Evolutionary conservation across 2,329 filamentous ascomycete species (phyloP), one percentile per base, ranked within the genome.

Genomic region (Chalaropsis thielavioides): DNA sequence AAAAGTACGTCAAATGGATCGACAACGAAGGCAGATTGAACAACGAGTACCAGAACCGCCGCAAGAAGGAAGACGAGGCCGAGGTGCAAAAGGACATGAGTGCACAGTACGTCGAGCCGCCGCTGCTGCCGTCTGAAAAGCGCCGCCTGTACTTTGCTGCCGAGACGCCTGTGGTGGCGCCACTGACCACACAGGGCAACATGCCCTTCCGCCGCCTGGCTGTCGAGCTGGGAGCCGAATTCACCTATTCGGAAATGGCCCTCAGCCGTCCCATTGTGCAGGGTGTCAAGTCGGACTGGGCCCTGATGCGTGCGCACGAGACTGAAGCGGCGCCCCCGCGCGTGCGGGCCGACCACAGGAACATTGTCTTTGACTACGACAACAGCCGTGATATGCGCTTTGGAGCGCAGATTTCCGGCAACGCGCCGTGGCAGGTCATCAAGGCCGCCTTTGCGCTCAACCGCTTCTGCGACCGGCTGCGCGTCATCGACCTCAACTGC

Each of bases 171-270:
- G 84, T 92, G 11, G 79, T 99, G n/a, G 94, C 94, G 3, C 94
- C 94, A 43, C 80, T 99, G 61, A 99, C 94, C 0, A 99, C 94
- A 0, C 94, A 97, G 76, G 94, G 94, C 58, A 99, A 99, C 71
- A 80, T 97, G 60, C 94, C 94, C 0, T 99, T 96, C 78, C 87
- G 94, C 65, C 84, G 94, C 61, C 83, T 99, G 38, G 96, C 92
- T 72, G 86, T 90, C 13, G 88, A 92, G 64, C 81, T 97, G 27
- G 94, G 94, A 43, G 92, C 91, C 35, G 88, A 96, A 72, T 80
- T 95, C 61, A 99, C 94, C 0, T 99, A 96, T 78, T 97, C 92
- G 0, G 94, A 99, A 75, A 99, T 99, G 94, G 94, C 92, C 3
- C 89, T 99, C 82, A 86, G 90, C 35, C 78, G 95, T 74, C 92